These are phyloP conservation scores for Oryza meyeriana DNA, from an alignment of 176 grass and related monocot species.

Conservation along the genomic window DNA sequence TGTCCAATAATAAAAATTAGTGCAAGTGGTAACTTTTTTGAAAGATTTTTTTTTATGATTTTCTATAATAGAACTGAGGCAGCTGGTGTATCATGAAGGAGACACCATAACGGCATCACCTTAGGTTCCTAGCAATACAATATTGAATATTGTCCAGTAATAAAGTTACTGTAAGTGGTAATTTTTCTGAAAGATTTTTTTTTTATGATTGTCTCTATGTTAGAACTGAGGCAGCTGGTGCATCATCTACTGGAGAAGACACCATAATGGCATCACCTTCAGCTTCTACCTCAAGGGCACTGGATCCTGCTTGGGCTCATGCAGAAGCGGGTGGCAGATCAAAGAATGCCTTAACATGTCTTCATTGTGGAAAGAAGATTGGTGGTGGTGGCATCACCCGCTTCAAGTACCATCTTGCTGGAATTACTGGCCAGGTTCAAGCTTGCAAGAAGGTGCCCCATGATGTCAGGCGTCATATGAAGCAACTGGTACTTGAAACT, in stretches of 20 bases:
- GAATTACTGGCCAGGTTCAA: conserved; percentile 49
- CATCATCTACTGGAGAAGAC: conserved; percentile 2
- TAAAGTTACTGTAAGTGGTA: too few relatives aligned
- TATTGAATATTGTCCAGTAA: not conserved
- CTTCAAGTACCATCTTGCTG: conserved; percentile 60
- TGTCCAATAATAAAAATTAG: too few relatives aligned
- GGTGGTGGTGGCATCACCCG: conserved; percentile 36
- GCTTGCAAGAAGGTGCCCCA: conserved; percentile 48
- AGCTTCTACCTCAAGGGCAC: conserved; percentile 21
- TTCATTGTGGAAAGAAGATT: conserved; percentile 52
- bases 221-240: not conserved
- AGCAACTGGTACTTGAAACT: conserved; percentile 26
- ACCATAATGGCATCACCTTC: conserved; percentile 28
- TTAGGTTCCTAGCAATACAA: not conserved
- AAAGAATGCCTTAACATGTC: conserved; percentile 42
- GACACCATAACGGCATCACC: conserved; percentile 22
- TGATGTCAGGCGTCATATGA: conserved; percentile 47
- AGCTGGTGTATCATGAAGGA: not conserved
- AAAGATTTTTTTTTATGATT: not conserved
- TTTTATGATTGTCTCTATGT: not conserved
- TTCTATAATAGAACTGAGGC: not conserved
- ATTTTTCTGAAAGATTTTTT: conserved; percentile 1
- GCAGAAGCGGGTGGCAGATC: conserved; percentile 32
- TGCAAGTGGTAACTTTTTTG: too few relatives aligned
- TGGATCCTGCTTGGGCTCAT: conserved; percentile 57